Evolutionary conservation across 345 rosid species (phyloP).

Genomic region (Citrus maxima): DNA sequence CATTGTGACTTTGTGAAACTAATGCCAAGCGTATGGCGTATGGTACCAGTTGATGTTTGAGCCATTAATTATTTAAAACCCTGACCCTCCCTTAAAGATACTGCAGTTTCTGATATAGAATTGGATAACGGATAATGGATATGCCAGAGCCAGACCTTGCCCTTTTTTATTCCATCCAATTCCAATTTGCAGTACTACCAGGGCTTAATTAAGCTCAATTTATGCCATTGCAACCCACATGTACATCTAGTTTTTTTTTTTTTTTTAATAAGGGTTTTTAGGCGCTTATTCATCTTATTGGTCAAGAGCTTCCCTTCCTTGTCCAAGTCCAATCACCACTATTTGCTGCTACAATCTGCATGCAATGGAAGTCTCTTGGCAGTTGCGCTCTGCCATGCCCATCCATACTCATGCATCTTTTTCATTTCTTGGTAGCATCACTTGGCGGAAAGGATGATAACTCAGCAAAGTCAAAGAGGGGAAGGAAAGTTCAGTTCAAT

Average conservation of each 20-base stretch:
- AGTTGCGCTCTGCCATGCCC: no score
- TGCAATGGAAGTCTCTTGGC: neutral
- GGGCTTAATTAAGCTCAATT: no score
- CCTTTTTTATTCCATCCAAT: neutral
- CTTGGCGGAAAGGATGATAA: slow-evolving; percentile 49
- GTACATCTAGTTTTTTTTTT: no score
- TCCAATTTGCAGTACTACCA: neutral
- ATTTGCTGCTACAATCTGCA: neutral
- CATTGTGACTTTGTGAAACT: no score
- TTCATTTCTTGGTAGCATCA: slow-evolving; percentile 20
- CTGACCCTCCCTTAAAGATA: no score
- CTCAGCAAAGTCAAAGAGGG: slow-evolving; percentile 48
- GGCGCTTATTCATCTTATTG: neutral
- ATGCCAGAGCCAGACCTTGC: neutral
- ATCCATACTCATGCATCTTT: neutral
- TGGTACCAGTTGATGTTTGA: neutral
- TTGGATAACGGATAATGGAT: neutral
- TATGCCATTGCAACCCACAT: neutral
- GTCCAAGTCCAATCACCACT: neutral
- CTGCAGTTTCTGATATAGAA: neutral
- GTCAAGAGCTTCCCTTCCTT: neutral
- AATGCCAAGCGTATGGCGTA: no score
- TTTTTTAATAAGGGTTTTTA: no score
- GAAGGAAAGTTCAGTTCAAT: slow-evolving; percentile 53
- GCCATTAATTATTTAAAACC: neutral